These are phyloP conservation scores for Salix exigua DNA, from an alignment of 345 rosid species.

Conservation along the genomic window DNA sequence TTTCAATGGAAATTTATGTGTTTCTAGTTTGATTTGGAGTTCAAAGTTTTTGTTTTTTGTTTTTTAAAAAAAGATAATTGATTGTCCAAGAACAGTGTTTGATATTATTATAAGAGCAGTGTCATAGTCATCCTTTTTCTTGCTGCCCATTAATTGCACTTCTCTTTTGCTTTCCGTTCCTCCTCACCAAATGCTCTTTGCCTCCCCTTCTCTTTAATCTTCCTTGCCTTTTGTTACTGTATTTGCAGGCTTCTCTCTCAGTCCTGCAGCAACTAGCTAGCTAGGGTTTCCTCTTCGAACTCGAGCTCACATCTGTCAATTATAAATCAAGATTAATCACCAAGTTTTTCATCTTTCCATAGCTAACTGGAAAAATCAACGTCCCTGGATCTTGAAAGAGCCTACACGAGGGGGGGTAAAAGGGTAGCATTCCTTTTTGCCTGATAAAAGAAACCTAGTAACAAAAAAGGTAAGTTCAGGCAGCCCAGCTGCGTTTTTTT, in stretches of 20 bases:
- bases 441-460: constrained; percentile 11
- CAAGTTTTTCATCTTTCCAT: background rate
- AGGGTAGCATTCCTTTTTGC: background rate
- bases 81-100: constrained; percentile 12
- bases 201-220: constrained; percentile 15
- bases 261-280: constrained; percentile 35
- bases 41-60: background rate
- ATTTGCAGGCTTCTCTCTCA: constrained; percentile 25
- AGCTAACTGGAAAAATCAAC: constrained; percentile 7
- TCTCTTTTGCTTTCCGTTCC: constrained; percentile 36
- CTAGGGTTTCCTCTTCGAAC: constrained; percentile 32
- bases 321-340: background rate
- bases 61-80: too few relatives aligned
- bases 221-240: constrained; percentile 26
- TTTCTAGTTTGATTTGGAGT: background rate
- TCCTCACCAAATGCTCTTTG: constrained; percentile 38
- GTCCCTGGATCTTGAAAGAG: constrained; percentile 14
- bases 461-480: constrained; percentile 1
- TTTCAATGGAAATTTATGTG: too few relatives aligned
- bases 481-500: background rate
- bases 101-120: constrained; percentile 19
- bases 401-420: background rate
- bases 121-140: constrained; percentile 20
- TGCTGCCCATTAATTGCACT: constrained; percentile 32
- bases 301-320: constrained; percentile 14